A percentile compares a stretch with the other conserved stretches of the same genome.
Conservation (phyloP, 1,284 basidiomycete genomes). For the Puccinia polysora region DNA sequence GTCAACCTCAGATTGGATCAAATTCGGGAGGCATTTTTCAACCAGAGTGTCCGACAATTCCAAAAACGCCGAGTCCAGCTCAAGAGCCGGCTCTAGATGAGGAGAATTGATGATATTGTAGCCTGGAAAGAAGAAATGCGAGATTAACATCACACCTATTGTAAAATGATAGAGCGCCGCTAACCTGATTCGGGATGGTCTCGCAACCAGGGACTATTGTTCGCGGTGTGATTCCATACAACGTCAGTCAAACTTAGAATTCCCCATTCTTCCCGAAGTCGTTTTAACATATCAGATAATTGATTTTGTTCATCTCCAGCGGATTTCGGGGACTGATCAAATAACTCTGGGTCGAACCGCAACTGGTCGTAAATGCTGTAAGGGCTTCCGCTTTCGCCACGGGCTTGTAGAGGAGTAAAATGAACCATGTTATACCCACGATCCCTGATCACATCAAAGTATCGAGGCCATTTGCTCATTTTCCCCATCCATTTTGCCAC, state of each 20-base stretch:
- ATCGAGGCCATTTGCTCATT: slow-evolving; percentile 66
- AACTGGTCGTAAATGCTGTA: slow-evolving; percentile 85
- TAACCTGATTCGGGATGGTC: slow-evolving; percentile 88
- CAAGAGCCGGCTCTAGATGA: slow-evolving; percentile 78
- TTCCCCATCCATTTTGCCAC: slow-evolving; percentile 97
- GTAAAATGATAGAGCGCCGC: slow-evolving; percentile 48
- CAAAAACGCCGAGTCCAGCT: slow-evolving; percentile 76
- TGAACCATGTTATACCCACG: slow-evolving; percentile 85
- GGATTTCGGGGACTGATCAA: slow-evolving; percentile 55
- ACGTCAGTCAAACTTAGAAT: slow-evolving; percentile 83
- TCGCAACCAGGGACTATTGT: slow-evolving; percentile 82
- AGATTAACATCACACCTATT: background rate
- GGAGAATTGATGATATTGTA: slow-evolving; percentile 83
- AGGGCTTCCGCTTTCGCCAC: slow-evolving; percentile 79
- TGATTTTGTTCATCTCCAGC: slow-evolving; percentile 58
- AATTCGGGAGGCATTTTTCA: slow-evolving; percentile 65
- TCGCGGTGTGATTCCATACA: slow-evolving; percentile 89
- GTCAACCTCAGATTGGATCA: slow-evolving; percentile 64
- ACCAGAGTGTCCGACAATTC: slow-evolving; percentile 68
- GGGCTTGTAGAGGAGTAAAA: slow-evolving; percentile 84
- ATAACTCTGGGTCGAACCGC: slow-evolving; percentile 70
- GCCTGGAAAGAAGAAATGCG: slow-evolving; percentile 57
- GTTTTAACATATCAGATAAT: slow-evolving; percentile 63
- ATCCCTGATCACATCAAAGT: slow-evolving; percentile 73
- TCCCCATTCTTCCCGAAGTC: slow-evolving; percentile 76